Percentiles rank a stretch among this genome's conserved stretches.
These are phyloP conservation scores for Croton setiger DNA, from an alignment of 441 rosid genomes.

Conservation along the genomic window DNA sequence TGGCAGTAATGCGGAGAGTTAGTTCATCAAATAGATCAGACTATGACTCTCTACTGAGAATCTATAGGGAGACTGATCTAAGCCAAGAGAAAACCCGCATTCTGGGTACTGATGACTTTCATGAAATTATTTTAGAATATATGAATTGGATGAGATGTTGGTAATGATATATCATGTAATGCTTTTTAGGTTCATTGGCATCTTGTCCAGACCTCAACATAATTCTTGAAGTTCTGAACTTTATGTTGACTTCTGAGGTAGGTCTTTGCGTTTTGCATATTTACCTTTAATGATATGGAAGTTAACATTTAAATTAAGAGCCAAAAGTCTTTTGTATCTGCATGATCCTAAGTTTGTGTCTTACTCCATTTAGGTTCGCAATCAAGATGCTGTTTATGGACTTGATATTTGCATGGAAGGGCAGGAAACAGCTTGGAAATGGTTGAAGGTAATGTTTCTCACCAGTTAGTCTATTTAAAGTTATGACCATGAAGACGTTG, in stretches of 20 bases:
- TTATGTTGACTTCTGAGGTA: slow-evolving; percentile 80
- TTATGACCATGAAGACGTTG: neutral
- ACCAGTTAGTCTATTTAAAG: neutral
- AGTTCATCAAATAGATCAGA: slow-evolving; percentile 59
- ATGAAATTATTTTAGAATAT: slow-evolving; percentile 2
- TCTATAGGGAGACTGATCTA: slow-evolving; percentile 88
- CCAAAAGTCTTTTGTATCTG: slow-evolving; percentile 7
- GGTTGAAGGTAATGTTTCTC: slow-evolving; percentile 58
- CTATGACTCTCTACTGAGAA: slow-evolving; percentile 68
- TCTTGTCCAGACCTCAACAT: slow-evolving; percentile 63
- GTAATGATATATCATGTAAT: slow-evolving; percentile 11
- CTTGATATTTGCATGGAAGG: slow-evolving; percentile 74
- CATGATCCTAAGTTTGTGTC: slow-evolving; percentile 1
- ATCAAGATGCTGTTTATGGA: slow-evolving; percentile 74
- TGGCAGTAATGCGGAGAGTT: slow-evolving; percentile 81
- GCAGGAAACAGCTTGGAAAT: slow-evolving; percentile 86
- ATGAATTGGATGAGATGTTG: slow-evolving; percentile 8
- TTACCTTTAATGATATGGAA: neutral
- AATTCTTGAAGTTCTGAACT: slow-evolving; percentile 70
- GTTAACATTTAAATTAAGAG: neutral
- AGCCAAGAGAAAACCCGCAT: slow-evolving; percentile 95
- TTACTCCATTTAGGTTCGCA: slow-evolving; percentile 57
- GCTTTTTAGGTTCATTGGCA: slow-evolving; percentile 61
- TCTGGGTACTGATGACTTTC: slow-evolving; percentile 44
- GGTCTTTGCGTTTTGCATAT: neutral